Conservation (phyloP, 2,329 filamentous ascomycete genomes). For the Sphaceloma murrayae region DNA sequence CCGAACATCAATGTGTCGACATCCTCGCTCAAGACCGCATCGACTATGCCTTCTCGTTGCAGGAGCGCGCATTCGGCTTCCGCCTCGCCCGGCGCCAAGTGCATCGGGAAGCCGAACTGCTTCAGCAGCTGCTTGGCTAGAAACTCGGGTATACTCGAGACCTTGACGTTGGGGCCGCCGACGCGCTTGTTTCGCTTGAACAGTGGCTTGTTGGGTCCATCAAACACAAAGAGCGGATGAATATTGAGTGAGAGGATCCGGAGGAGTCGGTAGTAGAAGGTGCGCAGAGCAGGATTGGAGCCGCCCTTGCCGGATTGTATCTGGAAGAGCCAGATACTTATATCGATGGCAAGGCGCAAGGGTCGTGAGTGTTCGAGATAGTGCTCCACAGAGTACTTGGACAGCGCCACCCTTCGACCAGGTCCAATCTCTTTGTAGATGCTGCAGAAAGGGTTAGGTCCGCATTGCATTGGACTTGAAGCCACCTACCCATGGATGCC, state of each 20-base stretch:
- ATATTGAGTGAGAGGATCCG: conserved; percentile 68
- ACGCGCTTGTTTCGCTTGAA: conserved; percentile 79
- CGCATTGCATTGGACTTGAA: too few relatives aligned
- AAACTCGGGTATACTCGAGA: conserved; percentile 58
- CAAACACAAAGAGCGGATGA: conserved; percentile 82
- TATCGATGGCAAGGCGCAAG: conserved; percentile 80
- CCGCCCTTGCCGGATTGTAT: conserved; percentile 76
- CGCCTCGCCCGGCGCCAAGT: conserved; percentile 86
- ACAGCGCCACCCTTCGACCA: conserved; percentile 68
- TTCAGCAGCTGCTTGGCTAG: conserved; percentile 76
- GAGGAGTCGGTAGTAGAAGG: conserved; percentile 82
- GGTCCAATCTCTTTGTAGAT: conserved; percentile 84
- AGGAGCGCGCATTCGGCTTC: conserved; percentile 91
- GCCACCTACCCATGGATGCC: conserved; percentile 26
- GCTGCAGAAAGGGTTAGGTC: conserved; percentile 40
- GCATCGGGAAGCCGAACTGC: conserved; percentile 72
- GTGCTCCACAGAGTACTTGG: conserved; percentile 70
- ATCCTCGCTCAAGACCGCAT: conserved; percentile 91
- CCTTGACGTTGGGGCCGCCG: conserved; percentile 47
- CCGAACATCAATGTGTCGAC: conserved; percentile 98
- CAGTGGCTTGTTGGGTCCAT: conserved; percentile 71
- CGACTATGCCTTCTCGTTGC: conserved; percentile 71
- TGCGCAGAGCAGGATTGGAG: conserved; percentile 79
- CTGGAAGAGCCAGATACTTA: conserved; percentile 97
- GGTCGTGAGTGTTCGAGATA: conserved; percentile 62